Evolutionary conservation across 2,329 filamentous ascomycete species (phyloP).

Genomic region (Sporothrix variecibatus): DNA sequence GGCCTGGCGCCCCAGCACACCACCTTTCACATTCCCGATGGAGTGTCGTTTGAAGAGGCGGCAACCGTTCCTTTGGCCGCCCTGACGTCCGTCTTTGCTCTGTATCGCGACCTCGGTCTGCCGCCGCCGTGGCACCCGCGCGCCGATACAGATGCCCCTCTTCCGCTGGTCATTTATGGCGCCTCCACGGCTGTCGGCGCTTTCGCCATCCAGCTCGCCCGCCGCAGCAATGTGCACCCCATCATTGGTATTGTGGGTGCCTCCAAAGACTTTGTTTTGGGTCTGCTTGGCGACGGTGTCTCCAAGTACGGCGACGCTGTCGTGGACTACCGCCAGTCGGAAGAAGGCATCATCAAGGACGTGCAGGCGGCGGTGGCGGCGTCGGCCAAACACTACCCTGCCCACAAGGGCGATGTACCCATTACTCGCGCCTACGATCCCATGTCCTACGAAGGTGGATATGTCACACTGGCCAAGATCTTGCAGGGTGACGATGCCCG

Average conservation of each 20-base stretch:
- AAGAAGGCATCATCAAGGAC: conserved; percentile 45
- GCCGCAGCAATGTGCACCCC: conserved; percentile 52
- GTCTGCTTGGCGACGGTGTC: conserved; percentile 46
- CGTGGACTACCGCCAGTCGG: conserved; percentile 56
- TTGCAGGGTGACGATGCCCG: conserved; percentile 38
- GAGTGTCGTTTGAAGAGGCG: conserved; percentile 43
- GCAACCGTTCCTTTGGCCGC: conserved; percentile 48
- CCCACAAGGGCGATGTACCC: background rate
- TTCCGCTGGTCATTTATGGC: conserved; percentile 47
- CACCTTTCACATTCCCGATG: conserved; percentile 46
- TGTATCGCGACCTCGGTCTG: conserved; percentile 43
- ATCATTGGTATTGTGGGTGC: conserved; percentile 56
- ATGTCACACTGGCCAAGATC: conserved; percentile 42
- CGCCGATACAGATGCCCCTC: conserved; percentile 21
- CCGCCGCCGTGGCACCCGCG: conserved; percentile 45
- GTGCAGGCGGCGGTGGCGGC: conserved; percentile 44
- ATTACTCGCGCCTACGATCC: conserved; percentile 53
- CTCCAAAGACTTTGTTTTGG: conserved; percentile 47
- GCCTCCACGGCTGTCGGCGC: conserved; percentile 52
- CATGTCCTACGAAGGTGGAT: conserved; percentile 48
- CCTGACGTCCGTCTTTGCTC: conserved; percentile 46
- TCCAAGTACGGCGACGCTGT: conserved; percentile 50
- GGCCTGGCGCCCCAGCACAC: conserved; percentile 44
- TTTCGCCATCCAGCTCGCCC: conserved; percentile 54
- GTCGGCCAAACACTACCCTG: background rate